Base-by-base conservation (phyloP, 2,329 filamentous ascomycete genomes). In the Periglandula ipomoeae region DNA sequence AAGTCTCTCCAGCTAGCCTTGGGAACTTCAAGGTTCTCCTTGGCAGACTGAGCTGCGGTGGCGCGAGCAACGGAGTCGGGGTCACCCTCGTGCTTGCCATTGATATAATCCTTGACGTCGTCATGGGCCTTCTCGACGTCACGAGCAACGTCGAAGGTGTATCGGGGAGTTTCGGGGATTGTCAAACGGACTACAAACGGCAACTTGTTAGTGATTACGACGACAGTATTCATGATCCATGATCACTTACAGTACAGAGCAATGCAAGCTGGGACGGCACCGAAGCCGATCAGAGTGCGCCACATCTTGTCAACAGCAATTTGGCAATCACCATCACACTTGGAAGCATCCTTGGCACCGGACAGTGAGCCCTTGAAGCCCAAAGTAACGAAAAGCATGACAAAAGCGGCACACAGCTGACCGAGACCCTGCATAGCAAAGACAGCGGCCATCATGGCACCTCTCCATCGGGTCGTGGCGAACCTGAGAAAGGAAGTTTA, bases 381-480 rank as follows among this genome's bases (percentile, higher is more conserved):
- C 13, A 81, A 70, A 0, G 84, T 85, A 49, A 86, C 77, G 58
- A 90, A 86, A 42, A 93, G 72, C 64, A 87, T 84, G 53, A 93
- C 74, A 26, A 91, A 78, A 42, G 85, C 85, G 44, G 84, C 87
- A 23, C 73, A 74, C 48, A 93, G 81, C 66, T 93, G 87, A 19
- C 88, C 87, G 46, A 93, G 76, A 55, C 87, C 87, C 65, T 94
- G 87, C 85, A 90, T 91, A 56, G 87, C 85, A 60, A 93, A 93
- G 47, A 93, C 87, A 15, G 85, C 76, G 30, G 81, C 85, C 83
- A 94, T 90, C 84, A 93, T 93, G 55, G 86, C 86, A 56, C 87
- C 87, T 65, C 87, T 74, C 82, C 86, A 90, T 66, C 85, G 89
- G 47, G 87, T 91, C 4, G 85, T 90, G 10, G 87, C 86, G 59